phyloP scores from a whole-genome alignment of 257 asterid species.

The Salvia hispanica region DNA sequence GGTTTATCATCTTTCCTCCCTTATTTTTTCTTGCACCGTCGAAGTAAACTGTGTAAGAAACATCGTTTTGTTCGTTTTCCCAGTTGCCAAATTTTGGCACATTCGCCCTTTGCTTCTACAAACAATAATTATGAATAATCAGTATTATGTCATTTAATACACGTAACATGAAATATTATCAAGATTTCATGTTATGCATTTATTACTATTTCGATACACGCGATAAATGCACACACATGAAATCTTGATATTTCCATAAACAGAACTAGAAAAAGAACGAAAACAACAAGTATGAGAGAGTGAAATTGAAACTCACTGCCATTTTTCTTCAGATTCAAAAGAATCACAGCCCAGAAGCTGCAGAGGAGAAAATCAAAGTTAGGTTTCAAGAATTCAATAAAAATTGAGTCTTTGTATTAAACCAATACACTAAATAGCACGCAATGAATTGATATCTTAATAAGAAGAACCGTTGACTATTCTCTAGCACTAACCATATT shows the following conservation, averaged over 20 bases:
- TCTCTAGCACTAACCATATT: neutral
- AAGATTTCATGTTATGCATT: too few relatives aligned
- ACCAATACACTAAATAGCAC: neutral
- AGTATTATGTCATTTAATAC: neutral
- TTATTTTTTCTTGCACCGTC: slow-evolving; percentile 66
- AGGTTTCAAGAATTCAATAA: slow-evolving; percentile 4
- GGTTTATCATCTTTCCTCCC: slow-evolving; percentile 75
- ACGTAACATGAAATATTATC: too few relatives aligned
- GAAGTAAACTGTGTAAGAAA: slow-evolving; percentile 75
- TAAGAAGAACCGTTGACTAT: slow-evolving; percentile 35
- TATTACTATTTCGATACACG: too few relatives aligned
- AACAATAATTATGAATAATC: neutral
- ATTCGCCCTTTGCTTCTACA: slow-evolving; percentile 41
- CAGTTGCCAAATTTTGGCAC: slow-evolving; percentile 64
- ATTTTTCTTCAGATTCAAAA: slow-evolving; percentile 32
- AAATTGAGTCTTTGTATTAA: slow-evolving; percentile 15
- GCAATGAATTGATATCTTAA: neutral
- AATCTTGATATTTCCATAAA: too few relatives aligned
- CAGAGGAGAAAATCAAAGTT: neutral
- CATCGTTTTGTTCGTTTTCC: slow-evolving; percentile 54
- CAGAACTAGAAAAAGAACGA: neutral
- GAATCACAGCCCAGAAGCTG: slow-evolving; percentile 28
- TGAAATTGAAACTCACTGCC: slow-evolving; percentile 44
- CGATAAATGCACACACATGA: too few relatives aligned
- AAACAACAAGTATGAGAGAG: neutral